These are phyloP conservation scores for Arachnopeziza araneosa DNA, from an alignment of 2,329 filamentous ascomycete genomes.

Conservation along the genomic window DNA sequence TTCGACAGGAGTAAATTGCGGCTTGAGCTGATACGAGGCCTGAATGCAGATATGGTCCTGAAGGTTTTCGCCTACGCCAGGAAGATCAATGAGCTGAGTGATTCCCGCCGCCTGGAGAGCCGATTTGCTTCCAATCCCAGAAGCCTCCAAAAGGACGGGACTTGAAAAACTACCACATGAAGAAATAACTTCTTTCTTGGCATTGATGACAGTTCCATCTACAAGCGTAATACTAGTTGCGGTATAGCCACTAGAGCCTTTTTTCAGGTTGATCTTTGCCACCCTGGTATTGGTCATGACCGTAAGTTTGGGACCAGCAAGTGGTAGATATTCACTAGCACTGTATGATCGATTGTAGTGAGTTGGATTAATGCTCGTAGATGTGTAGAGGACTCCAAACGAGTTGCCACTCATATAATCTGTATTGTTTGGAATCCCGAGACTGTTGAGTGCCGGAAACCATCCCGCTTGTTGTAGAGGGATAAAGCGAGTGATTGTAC, in stretches of 20 bases:
- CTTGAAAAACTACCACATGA: slow-evolving; percentile 46
- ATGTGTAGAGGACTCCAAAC: slow-evolving; percentile 44
- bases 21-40: slow-evolving; percentile 20
- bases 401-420: slow-evolving; percentile 45
- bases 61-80: slow-evolving; percentile 47
- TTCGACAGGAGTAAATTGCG: slow-evolving; percentile 16
- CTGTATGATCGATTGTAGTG: slow-evolving; percentile 45
- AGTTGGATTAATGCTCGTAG: slow-evolving; percentile 42
- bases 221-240: slow-evolving; percentile 16
- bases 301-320: slow-evolving; percentile 56
- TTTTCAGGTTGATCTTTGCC: slow-evolving; percentile 56
- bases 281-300: slow-evolving; percentile 82
- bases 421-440: slow-evolving; percentile 37
- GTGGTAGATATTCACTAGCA: slow-evolving; percentile 40
- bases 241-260: slow-evolving; percentile 2
- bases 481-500: slow-evolving; percentile 37
- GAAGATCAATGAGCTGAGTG: slow-evolving; percentile 36
- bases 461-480: slow-evolving; percentile 39
- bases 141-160: slow-evolving; percentile 47
- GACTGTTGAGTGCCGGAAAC: slow-evolving; percentile 40
- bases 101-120: slow-evolving; percentile 42
- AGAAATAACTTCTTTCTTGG: slow-evolving; percentile 41
- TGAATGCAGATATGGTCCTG: slow-evolving; percentile 36
- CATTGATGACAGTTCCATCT: slow-evolving; percentile 5
- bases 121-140: slow-evolving; percentile 41